These are phyloP conservation scores for Trametes sanguinea DNA, from an alignment of 768 basidiomycete species.

Conservation along the genomic window DNA sequence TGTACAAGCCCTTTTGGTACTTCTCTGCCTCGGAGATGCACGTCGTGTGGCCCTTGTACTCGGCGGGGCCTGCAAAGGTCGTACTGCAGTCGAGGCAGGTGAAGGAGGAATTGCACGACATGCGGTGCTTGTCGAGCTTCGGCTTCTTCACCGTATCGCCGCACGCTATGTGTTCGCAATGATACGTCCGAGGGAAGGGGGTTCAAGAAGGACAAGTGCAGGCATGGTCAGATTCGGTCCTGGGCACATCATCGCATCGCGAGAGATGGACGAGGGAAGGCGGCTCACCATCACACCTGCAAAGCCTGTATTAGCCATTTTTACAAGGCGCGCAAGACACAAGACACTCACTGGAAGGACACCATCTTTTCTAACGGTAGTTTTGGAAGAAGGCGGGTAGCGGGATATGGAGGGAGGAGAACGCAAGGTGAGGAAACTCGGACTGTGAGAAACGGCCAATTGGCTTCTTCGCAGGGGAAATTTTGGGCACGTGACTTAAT, in stretches of 20 bases:
- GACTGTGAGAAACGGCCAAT: slow-evolving; percentile 8
- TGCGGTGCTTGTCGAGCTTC: slow-evolving; percentile 80
- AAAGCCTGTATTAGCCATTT: background rate
- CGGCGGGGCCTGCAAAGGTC: slow-evolving; percentile 71
- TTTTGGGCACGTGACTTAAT: slow-evolving; percentile 17
- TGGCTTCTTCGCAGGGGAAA: slow-evolving; percentile 10
- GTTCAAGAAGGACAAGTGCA: background rate
- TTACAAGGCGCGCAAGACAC: background rate
- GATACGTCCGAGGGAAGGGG: background rate
- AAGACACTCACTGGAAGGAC: slow-evolving; percentile 63
- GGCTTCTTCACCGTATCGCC: slow-evolving; percentile 91
- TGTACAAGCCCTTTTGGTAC: slow-evolving; percentile 86
- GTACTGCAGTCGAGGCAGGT: slow-evolving; percentile 90
- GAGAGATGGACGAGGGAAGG: background rate
- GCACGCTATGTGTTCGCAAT: slow-evolving; percentile 51
- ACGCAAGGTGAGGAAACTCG: background rate
- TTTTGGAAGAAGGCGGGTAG: too few species aligned
- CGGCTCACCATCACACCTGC: slow-evolving; percentile 69
- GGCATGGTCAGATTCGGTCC: slow-evolving; percentile 12
- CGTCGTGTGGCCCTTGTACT: slow-evolving; percentile 80
- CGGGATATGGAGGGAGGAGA: background rate
- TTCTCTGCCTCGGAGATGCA: slow-evolving; percentile 94
- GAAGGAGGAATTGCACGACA: slow-evolving; percentile 63
- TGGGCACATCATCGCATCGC: slow-evolving; percentile 14
- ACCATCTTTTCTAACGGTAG: slow-evolving; percentile 48